Conservation (phyloP, 257 asterid genomes). For the Nicotiana noctiflora region DNA sequence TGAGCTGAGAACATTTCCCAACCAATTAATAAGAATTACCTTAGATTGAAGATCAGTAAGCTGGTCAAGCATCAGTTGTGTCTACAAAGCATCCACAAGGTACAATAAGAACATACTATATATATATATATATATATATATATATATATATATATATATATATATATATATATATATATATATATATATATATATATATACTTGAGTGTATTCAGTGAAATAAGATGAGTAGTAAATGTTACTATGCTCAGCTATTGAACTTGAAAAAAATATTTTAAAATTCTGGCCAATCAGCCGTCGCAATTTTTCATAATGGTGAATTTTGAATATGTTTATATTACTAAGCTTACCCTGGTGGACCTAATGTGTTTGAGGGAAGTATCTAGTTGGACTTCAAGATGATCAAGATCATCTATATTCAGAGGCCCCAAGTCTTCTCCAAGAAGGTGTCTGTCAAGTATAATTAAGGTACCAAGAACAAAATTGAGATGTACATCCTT, state of each 20-base stretch:
- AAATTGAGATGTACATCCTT: neutral
- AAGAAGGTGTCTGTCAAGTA: slow-evolving; percentile 69
- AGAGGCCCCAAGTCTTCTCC: slow-evolving; percentile 96
- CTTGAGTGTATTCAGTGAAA: neutral
- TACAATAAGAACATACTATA: neutral
- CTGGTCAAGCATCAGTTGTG: slow-evolving; percentile 84
- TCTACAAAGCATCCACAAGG: slow-evolving; percentile 34
- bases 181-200: neutral
- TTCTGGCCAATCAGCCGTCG: no score
- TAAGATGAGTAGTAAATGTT: no score
- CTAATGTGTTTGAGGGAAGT: slow-evolving; percentile 80
- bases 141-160: neutral
- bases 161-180: neutral
- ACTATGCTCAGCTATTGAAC: no score
- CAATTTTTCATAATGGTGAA: neutral
- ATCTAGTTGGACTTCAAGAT: slow-evolving; percentile 78
- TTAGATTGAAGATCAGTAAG: slow-evolving; percentile 87
- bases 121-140: neutral
- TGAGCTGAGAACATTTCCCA: neutral
- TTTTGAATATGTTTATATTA: neutral
- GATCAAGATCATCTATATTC: slow-evolving; percentile 73
- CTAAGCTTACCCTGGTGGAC: slow-evolving; percentile 73
- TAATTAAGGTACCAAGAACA: neutral
- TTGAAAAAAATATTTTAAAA: no score
- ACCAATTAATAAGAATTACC: slow-evolving; percentile 32